These are phyloP conservation scores for Cladosporium sp. DNA, from an alignment of 2,329 filamentous ascomycete species.

Conservation along the genomic window DNA sequence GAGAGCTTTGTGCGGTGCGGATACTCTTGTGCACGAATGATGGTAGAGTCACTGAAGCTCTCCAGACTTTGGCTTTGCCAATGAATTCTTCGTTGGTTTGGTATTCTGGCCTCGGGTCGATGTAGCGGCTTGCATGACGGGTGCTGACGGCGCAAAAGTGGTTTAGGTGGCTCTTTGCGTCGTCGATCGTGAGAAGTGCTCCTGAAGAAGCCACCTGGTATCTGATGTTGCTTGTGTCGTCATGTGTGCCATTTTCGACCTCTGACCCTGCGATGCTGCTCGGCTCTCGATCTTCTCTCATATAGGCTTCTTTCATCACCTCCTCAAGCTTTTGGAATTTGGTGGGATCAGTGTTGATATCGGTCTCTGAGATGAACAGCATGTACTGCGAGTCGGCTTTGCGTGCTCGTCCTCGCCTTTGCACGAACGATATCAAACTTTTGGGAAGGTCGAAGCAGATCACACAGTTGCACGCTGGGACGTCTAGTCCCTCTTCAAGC, in stretches of 20 bases:
- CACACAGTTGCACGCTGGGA: conserved; percentile 61
- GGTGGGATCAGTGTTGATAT: conserved; percentile 31
- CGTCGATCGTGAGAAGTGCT: conserved; percentile 67
- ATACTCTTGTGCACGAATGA: conserved; percentile 61
- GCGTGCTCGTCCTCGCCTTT: conserved; percentile 61
- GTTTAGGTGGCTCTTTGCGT: conserved; percentile 70
- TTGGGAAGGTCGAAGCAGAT: conserved; percentile 60
- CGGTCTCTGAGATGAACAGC: conserved; percentile 44
- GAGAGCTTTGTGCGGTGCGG: conserved; percentile 49
- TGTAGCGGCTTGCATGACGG: conserved; percentile 55
- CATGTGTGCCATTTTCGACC: conserved; percentile 37
- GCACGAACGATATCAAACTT: conserved; percentile 62
- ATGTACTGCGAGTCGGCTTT: conserved; percentile 53
- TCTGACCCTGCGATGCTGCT: conserved; percentile 49
- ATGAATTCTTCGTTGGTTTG: conserved; percentile 30
- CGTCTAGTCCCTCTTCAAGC: conserved; percentile 59
- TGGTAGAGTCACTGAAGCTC: conserved; percentile 67
- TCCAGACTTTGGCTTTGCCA: conserved; percentile 32
- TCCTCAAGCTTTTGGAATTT: conserved; percentile 66
- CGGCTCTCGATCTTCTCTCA: conserved; percentile 38
- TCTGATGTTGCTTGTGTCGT: conserved; percentile 43
- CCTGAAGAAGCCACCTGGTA: conserved; percentile 46
- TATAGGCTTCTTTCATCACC: conserved; percentile 67
- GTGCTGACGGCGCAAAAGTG: conserved; percentile 68
- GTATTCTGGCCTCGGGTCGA: conserved; percentile 66